Conservation (phyloP, 2,329 filamentous ascomycete genomes). For the Pyrenochaeta sp. region DNA sequence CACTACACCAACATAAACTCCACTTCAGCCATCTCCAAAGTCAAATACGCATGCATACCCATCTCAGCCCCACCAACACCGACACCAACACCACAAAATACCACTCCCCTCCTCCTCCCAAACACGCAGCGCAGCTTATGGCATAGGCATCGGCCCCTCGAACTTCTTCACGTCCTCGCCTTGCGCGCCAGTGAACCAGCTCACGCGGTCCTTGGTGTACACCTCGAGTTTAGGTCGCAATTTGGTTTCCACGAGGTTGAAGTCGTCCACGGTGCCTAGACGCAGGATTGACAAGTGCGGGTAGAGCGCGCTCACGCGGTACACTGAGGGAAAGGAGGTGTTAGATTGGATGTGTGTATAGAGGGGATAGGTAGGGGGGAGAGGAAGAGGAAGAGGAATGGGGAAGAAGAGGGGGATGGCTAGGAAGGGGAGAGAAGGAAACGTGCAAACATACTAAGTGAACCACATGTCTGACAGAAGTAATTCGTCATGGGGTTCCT, state of each 20-base stretch:
- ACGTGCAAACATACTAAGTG: conserved; percentile 49
- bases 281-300: conserved; percentile 60
- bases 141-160: background rate
- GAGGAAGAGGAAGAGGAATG: background rate
- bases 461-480: conserved; percentile 68
- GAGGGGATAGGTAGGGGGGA: background rate
- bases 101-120: background rate
- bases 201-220: conserved; percentile 60
- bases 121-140: too few species aligned
- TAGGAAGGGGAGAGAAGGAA: background rate
- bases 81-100: background rate
- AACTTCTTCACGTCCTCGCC: conserved; percentile 9
- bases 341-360: too few species aligned
- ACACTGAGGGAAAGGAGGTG: conserved; percentile 55
- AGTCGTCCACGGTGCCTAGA: conserved; percentile 70
- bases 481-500: conserved; percentile 62
- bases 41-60: too few species aligned
- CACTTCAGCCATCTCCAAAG: too few species aligned
- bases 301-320: conserved; percentile 56
- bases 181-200: conserved; percentile 49
- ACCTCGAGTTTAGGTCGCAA: conserved; percentile 63
- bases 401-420: background rate
- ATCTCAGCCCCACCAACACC: too few species aligned
- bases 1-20: too few species aligned
- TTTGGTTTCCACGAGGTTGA: conserved; percentile 63